A percentile compares a stretch with the other conserved stretches of the same genome.
These are phyloP conservation scores for Eruca vesicaria DNA, from an alignment of 441 rosid genomes.

Conservation along the genomic window DNA sequence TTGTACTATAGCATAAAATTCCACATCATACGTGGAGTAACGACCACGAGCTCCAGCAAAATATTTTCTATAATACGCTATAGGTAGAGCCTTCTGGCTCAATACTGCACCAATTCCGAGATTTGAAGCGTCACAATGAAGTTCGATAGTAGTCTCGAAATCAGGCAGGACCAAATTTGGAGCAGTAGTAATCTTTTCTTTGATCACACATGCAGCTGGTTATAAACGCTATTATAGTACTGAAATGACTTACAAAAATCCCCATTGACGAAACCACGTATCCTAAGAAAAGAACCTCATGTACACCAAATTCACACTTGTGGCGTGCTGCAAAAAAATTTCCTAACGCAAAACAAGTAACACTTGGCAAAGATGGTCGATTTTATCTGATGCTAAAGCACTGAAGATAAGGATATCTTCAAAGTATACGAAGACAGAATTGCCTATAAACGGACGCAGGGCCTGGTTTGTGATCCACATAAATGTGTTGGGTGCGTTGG, in stretches of 20 bases:
- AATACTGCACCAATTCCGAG: not conserved
- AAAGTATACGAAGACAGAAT: no score
- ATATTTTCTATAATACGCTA: not conserved
- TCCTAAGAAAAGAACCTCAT: not conserved
- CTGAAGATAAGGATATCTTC: no score
- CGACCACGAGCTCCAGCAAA: not conserved
- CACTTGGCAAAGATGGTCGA: no score
- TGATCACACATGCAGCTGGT: not conserved
- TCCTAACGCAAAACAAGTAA: not conserved
- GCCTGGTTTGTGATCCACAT: no score
- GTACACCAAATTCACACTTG: not conserved
- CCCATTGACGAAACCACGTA: not conserved
- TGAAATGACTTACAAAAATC: not conserved
- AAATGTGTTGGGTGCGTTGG: no score
- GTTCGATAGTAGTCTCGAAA: not conserved
- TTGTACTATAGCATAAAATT: not conserved
- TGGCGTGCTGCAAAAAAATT: not conserved
- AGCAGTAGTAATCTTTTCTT: not conserved
- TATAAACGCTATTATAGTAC: not conserved
- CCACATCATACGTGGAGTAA: not conserved
- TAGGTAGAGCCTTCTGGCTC: not conserved
- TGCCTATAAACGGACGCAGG: no score
- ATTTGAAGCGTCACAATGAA: not conserved
- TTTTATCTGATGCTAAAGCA: no score
- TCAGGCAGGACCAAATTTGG: not conserved